These are phyloP conservation scores for Brettanomyces nanus DNA, from an alignment of 805 yeast species.

Conservation along the genomic window DNA sequence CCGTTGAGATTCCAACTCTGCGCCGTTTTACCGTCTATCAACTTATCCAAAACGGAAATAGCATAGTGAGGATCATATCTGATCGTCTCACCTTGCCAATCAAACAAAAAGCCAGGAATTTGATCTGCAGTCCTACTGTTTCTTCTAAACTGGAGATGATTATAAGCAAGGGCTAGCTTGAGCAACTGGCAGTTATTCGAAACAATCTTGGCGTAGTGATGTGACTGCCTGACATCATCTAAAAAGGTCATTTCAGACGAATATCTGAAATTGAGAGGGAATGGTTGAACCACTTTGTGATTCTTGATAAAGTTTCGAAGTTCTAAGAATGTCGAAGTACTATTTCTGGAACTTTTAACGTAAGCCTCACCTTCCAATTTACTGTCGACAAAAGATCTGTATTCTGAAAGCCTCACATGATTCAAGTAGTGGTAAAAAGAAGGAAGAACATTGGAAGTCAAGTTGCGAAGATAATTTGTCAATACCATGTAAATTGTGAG, in stretches of 20 bases:
- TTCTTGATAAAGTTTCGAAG: slow-evolving; percentile 17
- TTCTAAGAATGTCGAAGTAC: slow-evolving; percentile 10
- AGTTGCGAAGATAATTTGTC: slow-evolving; percentile 16
- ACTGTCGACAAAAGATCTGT: slow-evolving; percentile 12
- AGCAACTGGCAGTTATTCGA: slow-evolving; percentile 16
- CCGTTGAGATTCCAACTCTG: slow-evolving; percentile 18
- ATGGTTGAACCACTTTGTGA: slow-evolving; percentile 20
- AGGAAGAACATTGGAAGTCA: slow-evolving; percentile 15
- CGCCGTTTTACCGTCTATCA: slow-evolving; percentile 15
- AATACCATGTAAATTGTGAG: slow-evolving; percentile 18
- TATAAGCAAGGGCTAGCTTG: slow-evolving; percentile 9
- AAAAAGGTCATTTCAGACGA: slow-evolving; percentile 11
- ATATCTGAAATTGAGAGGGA: slow-evolving; percentile 20
- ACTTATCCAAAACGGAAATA: slow-evolving; percentile 11
- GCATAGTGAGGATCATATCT: slow-evolving; percentile 19
- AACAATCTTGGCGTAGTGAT: slow-evolving; percentile 15
- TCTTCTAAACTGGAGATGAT: slow-evolving; percentile 2
- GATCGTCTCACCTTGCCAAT: slow-evolving; percentile 12
- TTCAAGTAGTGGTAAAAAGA: slow-evolving; percentile 17
- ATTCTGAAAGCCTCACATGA: slow-evolving; percentile 14
- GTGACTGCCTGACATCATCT: slow-evolving; percentile 12
- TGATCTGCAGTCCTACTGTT: background rate
- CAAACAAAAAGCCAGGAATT: slow-evolving; percentile 10
- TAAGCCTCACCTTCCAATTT: slow-evolving; percentile 19
- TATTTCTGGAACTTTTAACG: slow-evolving; percentile 7